Percentiles rank a stretch among this genome's conserved stretches.
phyloP scores from a whole-genome alignment of 495 filamentous ascomycete genomes.

The Melanomma pulvis-pyrius region DNA sequence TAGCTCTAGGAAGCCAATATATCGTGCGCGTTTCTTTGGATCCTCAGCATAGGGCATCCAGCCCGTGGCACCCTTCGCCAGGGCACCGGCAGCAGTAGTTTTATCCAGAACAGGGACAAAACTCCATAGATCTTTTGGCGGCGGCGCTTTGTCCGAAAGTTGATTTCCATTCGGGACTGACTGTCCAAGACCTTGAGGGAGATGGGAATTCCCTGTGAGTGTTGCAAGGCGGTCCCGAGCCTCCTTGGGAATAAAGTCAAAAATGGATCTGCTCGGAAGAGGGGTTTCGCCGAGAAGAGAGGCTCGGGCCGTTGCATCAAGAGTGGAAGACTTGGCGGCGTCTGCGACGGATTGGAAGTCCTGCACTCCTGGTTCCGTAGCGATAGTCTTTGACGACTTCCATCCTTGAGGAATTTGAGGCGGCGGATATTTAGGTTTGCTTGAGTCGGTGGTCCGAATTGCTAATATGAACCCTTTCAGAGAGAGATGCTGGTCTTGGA shows the following conservation, averaged over 20 bases:
- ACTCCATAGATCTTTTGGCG: constrained; percentile 58
- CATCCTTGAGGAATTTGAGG: constrained; percentile 77
- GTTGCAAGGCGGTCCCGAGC: constrained; percentile 76
- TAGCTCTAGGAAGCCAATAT: constrained; percentile 77
- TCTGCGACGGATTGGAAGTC: constrained; percentile 70
- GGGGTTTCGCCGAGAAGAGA: constrained; percentile 79
- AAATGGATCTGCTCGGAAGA: constrained; percentile 90
- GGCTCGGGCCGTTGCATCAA: constrained; percentile 80
- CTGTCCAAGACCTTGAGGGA: constrained; percentile 79
- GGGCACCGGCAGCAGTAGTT: constrained; percentile 70
- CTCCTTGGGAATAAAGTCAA: constrained; percentile 85
- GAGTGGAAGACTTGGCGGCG: constrained; percentile 70
- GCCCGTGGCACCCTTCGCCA: constrained; percentile 70
- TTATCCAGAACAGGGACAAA: constrained; percentile 76
- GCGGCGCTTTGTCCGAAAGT: constrained; percentile 60
- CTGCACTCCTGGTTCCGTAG: constrained; percentile 30
- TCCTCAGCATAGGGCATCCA: constrained; percentile 89
- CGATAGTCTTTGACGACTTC: constrained; percentile 63
- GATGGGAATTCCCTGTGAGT: constrained; percentile 71
- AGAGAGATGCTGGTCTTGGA: constrained; percentile 85
- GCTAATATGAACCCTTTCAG: constrained; percentile 84
- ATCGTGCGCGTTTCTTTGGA: constrained; percentile 73
- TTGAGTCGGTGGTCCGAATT: constrained; percentile 53
- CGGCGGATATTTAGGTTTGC: constrained; percentile 66
- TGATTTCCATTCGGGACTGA: constrained; percentile 65